phyloP scores from a whole-genome alignment of 257 asterid genomes.

The Henckelia pumila region DNA sequence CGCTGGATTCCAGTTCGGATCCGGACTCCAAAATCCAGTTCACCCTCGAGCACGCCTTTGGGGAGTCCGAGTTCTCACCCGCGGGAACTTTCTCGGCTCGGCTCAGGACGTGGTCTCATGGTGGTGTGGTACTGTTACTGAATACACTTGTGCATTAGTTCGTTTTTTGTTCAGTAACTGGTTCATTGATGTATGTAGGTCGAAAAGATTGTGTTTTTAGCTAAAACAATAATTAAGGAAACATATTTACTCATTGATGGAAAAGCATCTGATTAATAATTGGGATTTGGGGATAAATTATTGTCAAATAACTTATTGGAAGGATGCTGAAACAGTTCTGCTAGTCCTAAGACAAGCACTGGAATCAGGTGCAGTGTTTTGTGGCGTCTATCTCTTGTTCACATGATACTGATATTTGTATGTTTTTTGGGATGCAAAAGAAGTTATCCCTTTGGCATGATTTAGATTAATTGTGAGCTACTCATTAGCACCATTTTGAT shows the following conservation, averaged over 20 bases:
- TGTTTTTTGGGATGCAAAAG: not conserved
- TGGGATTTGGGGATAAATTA: not conserved
- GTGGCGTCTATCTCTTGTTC: not conserved
- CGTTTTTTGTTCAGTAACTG: not conserved
- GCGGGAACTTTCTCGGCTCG: slow-evolving; percentile 96
- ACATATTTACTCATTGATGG: not conserved
- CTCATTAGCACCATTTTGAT: not conserved
- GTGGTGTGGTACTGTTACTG: slow-evolving; percentile 59
- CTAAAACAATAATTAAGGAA: not conserved
- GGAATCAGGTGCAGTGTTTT: not conserved
- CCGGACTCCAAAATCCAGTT: slow-evolving; percentile 80
- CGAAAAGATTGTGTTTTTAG: not conserved
- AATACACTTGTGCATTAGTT: not conserved
- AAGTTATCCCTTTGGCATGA: not conserved
- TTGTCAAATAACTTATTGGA: not conserved
- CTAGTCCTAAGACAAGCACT: not conserved
- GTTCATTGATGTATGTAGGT: not conserved
- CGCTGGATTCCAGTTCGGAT: slow-evolving; percentile 52
- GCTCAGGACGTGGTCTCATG: slow-evolving; percentile 68
- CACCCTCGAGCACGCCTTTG: slow-evolving; percentile 84
- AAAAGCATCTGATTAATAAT: not conserved
- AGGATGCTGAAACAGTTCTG: not conserved
- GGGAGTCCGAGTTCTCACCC: slow-evolving; percentile 73
- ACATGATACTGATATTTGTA: not conserved
- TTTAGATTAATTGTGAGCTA: slow-evolving; percentile 10